Conservation (phyloP, 2,329 filamentous ascomycete species). For the Botrytis elliptica region DNA sequence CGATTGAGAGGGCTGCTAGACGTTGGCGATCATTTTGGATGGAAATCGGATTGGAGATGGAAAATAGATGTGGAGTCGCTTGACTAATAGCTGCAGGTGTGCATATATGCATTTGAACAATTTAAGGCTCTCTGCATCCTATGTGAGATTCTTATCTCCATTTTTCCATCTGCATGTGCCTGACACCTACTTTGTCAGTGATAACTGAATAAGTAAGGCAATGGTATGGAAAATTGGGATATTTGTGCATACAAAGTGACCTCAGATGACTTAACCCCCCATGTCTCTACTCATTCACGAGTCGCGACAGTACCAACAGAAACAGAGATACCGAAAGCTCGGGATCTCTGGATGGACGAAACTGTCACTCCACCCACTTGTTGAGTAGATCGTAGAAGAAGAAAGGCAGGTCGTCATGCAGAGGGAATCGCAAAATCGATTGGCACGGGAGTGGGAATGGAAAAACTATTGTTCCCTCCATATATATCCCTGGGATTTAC, state of each 20-base stretch:
- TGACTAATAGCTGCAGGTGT: not conserved
- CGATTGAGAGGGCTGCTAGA: not conserved
- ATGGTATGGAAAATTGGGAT: not conserved
- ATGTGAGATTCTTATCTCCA: not conserved
- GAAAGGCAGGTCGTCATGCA: not conserved
- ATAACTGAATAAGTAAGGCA: not conserved
- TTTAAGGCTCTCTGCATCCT: not conserved
- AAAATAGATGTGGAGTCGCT: not conserved
- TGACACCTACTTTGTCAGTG: not conserved
- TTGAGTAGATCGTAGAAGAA: not conserved
- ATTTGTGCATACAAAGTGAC: not conserved
- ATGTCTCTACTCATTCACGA: not conserved
- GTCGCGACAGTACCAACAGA: not conserved
- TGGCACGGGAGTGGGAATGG: not conserved
- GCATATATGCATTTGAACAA: not conserved
- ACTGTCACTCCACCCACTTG: not conserved
- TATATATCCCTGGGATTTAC: not conserved
- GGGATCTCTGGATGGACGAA: not conserved
- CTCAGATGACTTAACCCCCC: not conserved
- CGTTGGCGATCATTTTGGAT: not conserved
- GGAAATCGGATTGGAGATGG: not conserved
- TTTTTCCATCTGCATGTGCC: not conserved
- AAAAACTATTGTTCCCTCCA: constrained; percentile 7
- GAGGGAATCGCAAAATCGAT: not conserved
- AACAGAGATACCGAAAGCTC: not conserved